These are phyloP conservation scores for Coriaria nepalensis DNA, from an alignment of 306 rosid genomes.

Conservation along the genomic window DNA sequence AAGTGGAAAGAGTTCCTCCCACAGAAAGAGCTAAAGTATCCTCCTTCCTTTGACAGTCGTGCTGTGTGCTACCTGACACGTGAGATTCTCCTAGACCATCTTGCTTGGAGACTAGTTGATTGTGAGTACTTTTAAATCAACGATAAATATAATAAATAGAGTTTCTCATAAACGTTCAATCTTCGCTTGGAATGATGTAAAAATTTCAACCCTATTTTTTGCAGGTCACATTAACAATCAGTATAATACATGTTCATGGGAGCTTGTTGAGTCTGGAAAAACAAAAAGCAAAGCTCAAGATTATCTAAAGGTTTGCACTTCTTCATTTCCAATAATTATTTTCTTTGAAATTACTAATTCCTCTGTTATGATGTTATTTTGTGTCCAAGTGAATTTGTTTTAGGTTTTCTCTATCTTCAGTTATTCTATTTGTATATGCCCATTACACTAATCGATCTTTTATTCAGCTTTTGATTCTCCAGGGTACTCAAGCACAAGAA, in stretches of 20 bases:
- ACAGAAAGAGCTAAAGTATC: slow-evolving; percentile 34
- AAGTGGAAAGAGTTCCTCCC: slow-evolving; percentile 56
- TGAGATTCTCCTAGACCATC: slow-evolving; percentile 64
- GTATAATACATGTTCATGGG: slow-evolving; percentile 85
- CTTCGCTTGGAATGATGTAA: too few relatives aligned
- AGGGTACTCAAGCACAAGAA: slow-evolving; percentile 62
- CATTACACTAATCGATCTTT: neutral
- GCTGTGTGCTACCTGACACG: slow-evolving; percentile 70
- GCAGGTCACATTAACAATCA: slow-evolving; percentile 79
- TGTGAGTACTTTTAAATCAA: slow-evolving; percentile 26
- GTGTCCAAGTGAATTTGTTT: too few relatives aligned
- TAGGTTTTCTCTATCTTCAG: neutral
- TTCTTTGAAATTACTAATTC: neutral
- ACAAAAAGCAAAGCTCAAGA: slow-evolving; percentile 61
- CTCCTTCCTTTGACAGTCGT: slow-evolving; percentile 73
- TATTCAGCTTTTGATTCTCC: neutral
- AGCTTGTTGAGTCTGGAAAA: slow-evolving; percentile 66
- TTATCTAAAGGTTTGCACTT: slow-evolving; percentile 28
- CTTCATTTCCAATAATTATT: neutral
- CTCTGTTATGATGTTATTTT: too few relatives aligned
- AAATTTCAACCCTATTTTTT: neutral
- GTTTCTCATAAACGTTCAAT: too few relatives aligned
- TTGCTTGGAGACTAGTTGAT: slow-evolving; percentile 89
- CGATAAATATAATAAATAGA: too few relatives aligned
- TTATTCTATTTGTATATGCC: too few relatives aligned